These are phyloP conservation scores for Colletotrichum echinochloae DNA, from an alignment of 2,329 filamentous ascomycete genomes.

Conservation along the genomic window DNA sequence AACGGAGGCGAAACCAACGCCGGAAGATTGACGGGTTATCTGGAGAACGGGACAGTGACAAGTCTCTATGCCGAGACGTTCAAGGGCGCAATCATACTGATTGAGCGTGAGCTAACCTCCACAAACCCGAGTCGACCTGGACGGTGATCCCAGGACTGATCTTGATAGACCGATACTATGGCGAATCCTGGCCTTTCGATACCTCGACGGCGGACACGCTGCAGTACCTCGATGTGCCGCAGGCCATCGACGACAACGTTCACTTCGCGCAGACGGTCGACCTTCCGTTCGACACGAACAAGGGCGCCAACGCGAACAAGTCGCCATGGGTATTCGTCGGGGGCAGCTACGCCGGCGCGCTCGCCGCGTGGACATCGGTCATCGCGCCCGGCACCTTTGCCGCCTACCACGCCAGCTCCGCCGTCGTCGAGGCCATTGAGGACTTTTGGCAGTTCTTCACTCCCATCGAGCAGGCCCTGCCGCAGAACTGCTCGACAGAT, in stretches of 20 bases:
- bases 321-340: conserved; percentile 66
- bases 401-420: conserved; percentile 63
- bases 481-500: conserved; percentile 57
- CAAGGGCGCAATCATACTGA: conserved; percentile 30
- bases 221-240: conserved; percentile 30
- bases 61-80: conserved; percentile 25
- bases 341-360: conserved; percentile 63
- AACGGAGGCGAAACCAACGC: conserved; percentile 26
- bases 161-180: conserved; percentile 33
- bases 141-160: neutral
- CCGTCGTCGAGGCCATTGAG: conserved; percentile 59
- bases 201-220: conserved; percentile 37
- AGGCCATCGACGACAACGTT: conserved; percentile 36
- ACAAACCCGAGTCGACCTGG: too few species aligned
- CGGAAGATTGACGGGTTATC: neutral
- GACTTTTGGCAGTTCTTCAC: conserved; percentile 63
- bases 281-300: conserved; percentile 53
- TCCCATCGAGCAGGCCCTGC: conserved; percentile 54
- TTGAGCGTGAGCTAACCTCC: conserved; percentile 22
- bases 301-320: conserved; percentile 49
- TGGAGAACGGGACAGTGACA: conserved; percentile 22
- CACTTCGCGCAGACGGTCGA: conserved; percentile 46
- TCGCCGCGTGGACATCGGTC: conserved; percentile 61
- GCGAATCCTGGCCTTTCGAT: conserved; percentile 31
- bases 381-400: conserved; percentile 61